These are phyloP conservation scores for Fusarium citri DNA, from an alignment of 2,329 filamentous ascomycete genomes.

Conservation along the genomic window DNA sequence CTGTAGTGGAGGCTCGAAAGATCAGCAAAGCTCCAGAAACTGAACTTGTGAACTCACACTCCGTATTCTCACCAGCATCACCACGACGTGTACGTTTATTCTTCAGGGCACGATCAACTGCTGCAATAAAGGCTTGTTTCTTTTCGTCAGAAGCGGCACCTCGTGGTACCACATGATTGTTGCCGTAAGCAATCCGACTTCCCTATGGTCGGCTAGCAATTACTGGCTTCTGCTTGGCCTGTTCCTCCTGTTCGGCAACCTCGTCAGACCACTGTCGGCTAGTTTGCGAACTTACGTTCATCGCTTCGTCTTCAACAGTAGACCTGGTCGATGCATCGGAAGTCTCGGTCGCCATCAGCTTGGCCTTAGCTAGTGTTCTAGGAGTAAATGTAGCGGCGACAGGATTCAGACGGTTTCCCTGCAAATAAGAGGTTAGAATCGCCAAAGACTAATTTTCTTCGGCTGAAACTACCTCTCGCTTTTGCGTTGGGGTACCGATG, in stretches of 20 bases:
- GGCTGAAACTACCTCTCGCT: slow-evolving; percentile 64
- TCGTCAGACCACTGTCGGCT: slow-evolving; percentile 49
- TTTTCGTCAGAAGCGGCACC: slow-evolving; percentile 21
- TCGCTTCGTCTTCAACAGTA: slow-evolving; percentile 3
- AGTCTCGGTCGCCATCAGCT: slow-evolving; percentile 18
- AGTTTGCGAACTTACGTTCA: slow-evolving; percentile 24
- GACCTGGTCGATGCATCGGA: slow-evolving; percentile 31
- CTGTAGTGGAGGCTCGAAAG: slow-evolving; percentile 30
- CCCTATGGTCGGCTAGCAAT: slow-evolving; percentile 18
- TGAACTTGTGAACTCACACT: slow-evolving; percentile 30
- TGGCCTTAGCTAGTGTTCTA: slow-evolving; percentile 45
- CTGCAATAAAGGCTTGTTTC: slow-evolving; percentile 37
- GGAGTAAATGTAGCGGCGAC: slow-evolving; percentile 67
- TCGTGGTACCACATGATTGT: not conserved
- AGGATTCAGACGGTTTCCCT: slow-evolving; percentile 67
- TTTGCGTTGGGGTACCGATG: slow-evolving; percentile 51
- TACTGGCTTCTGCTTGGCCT: not conserved
- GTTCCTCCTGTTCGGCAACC: slow-evolving; percentile 43
- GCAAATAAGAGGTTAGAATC: slow-evolving; percentile 57
- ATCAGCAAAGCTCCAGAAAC: slow-evolving; percentile 19
- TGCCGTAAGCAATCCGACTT: slow-evolving; percentile 5
- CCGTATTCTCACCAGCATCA: not conserved
- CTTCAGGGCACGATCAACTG: slow-evolving; percentile 38
- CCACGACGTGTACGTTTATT: slow-evolving; percentile 8
- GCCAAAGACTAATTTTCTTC: slow-evolving; percentile 45